These are phyloP conservation scores for Dictyostelium purpureum DNA, from an alignment of 78 protist genomes.

Conservation along the genomic window DNA sequence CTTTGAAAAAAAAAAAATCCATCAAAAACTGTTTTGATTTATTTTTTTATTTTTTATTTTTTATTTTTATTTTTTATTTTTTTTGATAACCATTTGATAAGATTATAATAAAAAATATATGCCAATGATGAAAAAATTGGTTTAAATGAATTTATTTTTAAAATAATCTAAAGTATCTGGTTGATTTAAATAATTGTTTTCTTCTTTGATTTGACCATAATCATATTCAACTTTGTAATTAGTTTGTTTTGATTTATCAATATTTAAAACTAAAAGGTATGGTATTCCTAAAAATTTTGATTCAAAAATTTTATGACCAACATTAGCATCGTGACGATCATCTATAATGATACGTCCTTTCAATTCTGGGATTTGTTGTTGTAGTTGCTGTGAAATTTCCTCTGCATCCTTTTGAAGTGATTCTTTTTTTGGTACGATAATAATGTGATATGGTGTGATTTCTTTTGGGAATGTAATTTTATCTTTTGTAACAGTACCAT, in stretches of 20 bases:
- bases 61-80: too few species aligned
- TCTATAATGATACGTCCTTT: conserved; percentile 10
- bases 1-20: too few species aligned
- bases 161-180: too few species aligned
- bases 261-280: not conserved
- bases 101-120: too few species aligned
- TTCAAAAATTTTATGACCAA: conserved; percentile 13
- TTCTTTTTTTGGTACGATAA: conserved; percentile 34
- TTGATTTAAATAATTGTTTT: too few species aligned
- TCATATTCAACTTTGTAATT: too few species aligned
- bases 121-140: too few species aligned
- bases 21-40: too few species aligned
- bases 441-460: conserved; percentile 57
- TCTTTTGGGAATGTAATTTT: conserved; percentile 71
- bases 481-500: conserved; percentile 31
- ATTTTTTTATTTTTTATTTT: too few species aligned
- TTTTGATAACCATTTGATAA: too few species aligned
- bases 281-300: conserved; percentile 39
- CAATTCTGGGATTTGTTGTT: conserved; percentile 5
- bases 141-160: too few species aligned
- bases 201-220: too few species aligned
- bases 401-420: not conserved
- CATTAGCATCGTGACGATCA: not conserved
- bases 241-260: not conserved
- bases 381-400: not conserved